Conservation (phyloP, 768 basidiomycete species). For the Paxillus involutus region DNA sequence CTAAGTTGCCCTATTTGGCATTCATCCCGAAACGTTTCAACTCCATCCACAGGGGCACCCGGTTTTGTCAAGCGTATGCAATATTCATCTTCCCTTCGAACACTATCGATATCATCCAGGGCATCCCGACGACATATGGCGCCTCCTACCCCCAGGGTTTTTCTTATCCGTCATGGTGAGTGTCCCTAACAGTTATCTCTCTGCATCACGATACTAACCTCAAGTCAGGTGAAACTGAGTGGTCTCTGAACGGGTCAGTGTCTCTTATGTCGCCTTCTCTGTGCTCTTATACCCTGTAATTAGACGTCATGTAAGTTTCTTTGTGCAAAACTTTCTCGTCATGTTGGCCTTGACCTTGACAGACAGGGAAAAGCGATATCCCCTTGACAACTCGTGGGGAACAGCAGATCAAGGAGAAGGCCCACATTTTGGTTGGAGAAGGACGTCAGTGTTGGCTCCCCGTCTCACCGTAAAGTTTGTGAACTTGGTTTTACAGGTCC, state of each 20-base stretch:
- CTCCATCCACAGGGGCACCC: not conserved
- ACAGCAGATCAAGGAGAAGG: constrained; percentile 64
- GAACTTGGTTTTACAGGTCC: constrained; percentile 43
- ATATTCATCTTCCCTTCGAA: not conserved
- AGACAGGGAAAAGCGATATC: constrained; percentile 90
- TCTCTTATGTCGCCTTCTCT: not conserved
- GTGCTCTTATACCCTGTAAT: constrained; percentile 2
- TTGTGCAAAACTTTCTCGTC: not conserved
- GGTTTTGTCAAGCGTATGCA: not conserved
- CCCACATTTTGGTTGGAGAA: constrained; percentile 66
- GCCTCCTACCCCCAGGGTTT: constrained; percentile 69
- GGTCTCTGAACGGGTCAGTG: constrained; percentile 81
- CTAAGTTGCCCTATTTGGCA: not conserved
- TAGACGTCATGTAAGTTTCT: constrained; percentile 60
- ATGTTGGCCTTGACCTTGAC: not conserved
- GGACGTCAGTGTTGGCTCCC: constrained; percentile 55
- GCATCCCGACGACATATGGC: constrained; percentile 18
- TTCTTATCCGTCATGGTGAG: constrained; percentile 78
- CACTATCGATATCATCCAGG: no score
- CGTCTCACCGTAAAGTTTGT: not conserved
- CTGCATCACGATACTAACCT: constrained; percentile 4
- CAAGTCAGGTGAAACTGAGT: constrained; percentile 82
- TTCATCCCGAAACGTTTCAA: not conserved
- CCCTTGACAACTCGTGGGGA: constrained; percentile 80
- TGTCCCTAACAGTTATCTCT: not conserved